Conservation (phyloP, 805 yeast genomes). For the Pichia thaimueangensis region DNA sequence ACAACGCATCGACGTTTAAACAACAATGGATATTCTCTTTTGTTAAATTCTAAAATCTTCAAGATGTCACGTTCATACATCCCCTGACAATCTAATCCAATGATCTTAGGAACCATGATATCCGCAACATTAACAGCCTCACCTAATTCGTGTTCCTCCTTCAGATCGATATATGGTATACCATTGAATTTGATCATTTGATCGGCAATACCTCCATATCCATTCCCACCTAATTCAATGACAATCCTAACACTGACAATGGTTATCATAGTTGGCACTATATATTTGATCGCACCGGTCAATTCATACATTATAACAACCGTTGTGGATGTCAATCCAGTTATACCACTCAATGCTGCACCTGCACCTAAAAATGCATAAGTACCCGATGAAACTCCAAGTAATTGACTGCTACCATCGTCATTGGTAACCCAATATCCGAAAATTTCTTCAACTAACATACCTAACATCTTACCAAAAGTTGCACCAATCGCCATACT, state of each 20-base stretch:
- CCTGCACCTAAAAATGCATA: conserved; percentile 97
- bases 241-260: conserved; percentile 82
- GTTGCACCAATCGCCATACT: conserved; percentile 97
- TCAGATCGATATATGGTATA: conserved; percentile 69
- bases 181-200: conserved; percentile 89
- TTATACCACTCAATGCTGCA: conserved; percentile 89
- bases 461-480: conserved; percentile 82
- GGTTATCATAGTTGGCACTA: conserved; percentile 93
- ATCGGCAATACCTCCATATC: conserved; percentile 84
- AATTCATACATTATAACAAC: conserved; percentile 94
- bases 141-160: conserved; percentile 59
- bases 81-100: conserved; percentile 34
- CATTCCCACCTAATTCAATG: conserved; percentile 67
- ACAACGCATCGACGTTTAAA: conserved; percentile 26
- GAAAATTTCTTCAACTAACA: conserved; percentile 47
- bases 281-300: conserved; percentile 89
- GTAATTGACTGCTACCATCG: background rate
- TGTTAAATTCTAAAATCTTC: conserved; percentile 1
- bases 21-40: conserved; percentile 46
- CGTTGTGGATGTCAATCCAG: conserved; percentile 86
- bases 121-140: conserved; percentile 37
- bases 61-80: conserved; percentile 22
- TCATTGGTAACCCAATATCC: conserved; percentile 24
- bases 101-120: conserved; percentile 51
- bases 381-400: conserved; percentile 83